Evolutionary conservation across 1,284 basidiomycete genomes (phyloP), one percentile per base, ranked within the genome.

Genomic region (Laetiporus sulphureus): DNA sequence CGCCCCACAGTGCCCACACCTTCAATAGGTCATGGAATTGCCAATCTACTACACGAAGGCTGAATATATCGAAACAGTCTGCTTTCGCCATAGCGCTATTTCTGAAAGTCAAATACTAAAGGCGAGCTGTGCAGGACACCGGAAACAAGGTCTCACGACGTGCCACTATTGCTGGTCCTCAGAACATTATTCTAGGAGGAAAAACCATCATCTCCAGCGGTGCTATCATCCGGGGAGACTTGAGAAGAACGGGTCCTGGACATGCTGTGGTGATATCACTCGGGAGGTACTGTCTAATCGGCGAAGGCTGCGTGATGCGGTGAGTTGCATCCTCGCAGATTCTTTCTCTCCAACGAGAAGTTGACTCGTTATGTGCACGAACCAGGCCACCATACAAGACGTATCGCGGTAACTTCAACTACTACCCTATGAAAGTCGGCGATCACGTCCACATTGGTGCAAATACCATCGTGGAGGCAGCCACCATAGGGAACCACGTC

Each of bases 341-440:
- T 8, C n/a, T 29, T 15, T 32, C 31, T 36, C 5, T 20, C 7
- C 11, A 36, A 10, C 21, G 18, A 18, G 7, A 13, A 32, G 24
- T 6, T 19, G 19, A 21, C 4, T 19, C 53, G 50, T 16, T 27
- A 31, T n/a, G 15, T 16, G 20, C 18, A 18, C 24, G 25, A 8
- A 11, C 16, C 32, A 88, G 86, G 48, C 86, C 87, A 13, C 87
- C 89, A 3, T 91, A 91, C 63, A 92, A 92, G 65, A 91, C 89
- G 0, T 92, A 91, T 58, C 79, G 88, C 43, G 89, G 89, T 38
- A 80, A 83, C 45, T 97, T 96, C 74, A 97, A 96, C 54, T 98
- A 96, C 65, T 97, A 98, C 58, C 95, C 96, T 2, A 91, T 97
- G 81, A 93, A 95, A 61, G 82, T 99, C 21, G 90, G 91, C 2